Evolutionary conservation across 1,284 basidiomycete genomes (phyloP), one percentile per base, ranked within the genome.

Genomic region (Pseudozyma pruni): DNA sequence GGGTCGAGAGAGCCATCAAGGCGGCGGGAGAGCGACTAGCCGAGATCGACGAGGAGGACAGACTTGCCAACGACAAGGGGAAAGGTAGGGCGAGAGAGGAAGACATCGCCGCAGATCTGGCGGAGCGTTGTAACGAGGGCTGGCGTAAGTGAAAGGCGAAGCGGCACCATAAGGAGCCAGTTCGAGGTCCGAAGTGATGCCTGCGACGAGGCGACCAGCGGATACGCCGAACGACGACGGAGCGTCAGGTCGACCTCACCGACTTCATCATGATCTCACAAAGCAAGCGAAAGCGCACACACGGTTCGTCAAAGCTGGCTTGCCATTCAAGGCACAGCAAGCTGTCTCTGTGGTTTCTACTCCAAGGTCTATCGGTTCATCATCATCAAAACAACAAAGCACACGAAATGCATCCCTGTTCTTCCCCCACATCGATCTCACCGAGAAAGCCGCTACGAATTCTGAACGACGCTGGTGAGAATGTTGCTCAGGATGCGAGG

Each of bases 401-500:
- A 6, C 27, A 29, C n/a, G 38, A 11, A 20, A 19, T 39, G 14
- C 6, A 39, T 16, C 14, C 14, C n/a, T 7, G 11, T 29, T 29
- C 11, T 29, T 29, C 27, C 27, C 6, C 27, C 27, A n/a, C n/a
- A n/a, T n/a, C n/a, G n/a, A n/a, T n/a, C n/a, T n/a, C n/a, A n/a
- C n/a, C n/a, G n/a, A n/a, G n/a, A n/a, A n/a, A n/a, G n/a, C n/a
- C 29, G 6, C 50, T 57, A 63, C 4, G 61, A 58, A n/a, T 47
- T 49, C 47, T 70, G 67, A 31, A 78, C 52, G 45, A 77, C 69
- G 47, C 76, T 74, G 11, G 76, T 80, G 22, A 80, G 58, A 33
- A 80, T 78, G 45, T 74, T 72, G 49, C 63, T 73, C 8, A 79
- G 48, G 43, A 80, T 74, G 27, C 76, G 53, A 3, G 78, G 78